Conservation (phyloP, 2,329 filamentous ascomycete species). For the Juglanconis juglandina region DNA sequence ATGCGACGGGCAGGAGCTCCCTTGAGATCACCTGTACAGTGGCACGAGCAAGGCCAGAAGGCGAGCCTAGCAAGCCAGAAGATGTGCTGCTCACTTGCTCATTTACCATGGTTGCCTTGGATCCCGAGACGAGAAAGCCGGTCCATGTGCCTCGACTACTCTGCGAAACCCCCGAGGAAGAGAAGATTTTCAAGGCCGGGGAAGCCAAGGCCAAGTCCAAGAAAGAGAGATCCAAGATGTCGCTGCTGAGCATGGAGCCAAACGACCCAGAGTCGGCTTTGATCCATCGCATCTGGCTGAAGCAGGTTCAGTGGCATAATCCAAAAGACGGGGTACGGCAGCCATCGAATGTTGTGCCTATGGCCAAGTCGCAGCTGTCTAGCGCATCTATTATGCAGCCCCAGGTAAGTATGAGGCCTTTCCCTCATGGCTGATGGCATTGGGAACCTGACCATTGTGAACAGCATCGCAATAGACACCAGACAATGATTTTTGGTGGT, state of each 20-base stretch:
- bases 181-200: slow-evolving; percentile 58
- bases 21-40: slow-evolving; percentile 74
- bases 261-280: slow-evolving; percentile 68
- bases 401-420: slow-evolving; percentile 27
- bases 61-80: slow-evolving; percentile 46
- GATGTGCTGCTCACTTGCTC: slow-evolving; percentile 47
- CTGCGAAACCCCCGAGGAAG: slow-evolving; percentile 61
- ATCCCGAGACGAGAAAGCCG: slow-evolving; percentile 64
- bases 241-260: slow-evolving; percentile 64
- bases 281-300: slow-evolving; percentile 71
- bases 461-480: slow-evolving; percentile 42
- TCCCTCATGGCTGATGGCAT: background rate
- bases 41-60: slow-evolving; percentile 60
- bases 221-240: slow-evolving; percentile 58
- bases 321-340: slow-evolving; percentile 30
- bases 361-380: slow-evolving; percentile 56
- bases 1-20: slow-evolving; percentile 69
- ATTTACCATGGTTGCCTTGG: slow-evolving; percentile 74
- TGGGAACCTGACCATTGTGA: no score
- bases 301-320: slow-evolving; percentile 59
- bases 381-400: slow-evolving; percentile 73
- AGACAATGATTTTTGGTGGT: slow-evolving; percentile 77
- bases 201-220: slow-evolving; percentile 58
- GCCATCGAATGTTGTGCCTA: slow-evolving; percentile 46
- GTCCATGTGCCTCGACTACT: slow-evolving; percentile 57